A percentile compares a stretch with the other conserved stretches of the same genome.
phyloP scores from a whole-genome alignment of 176 grass and related monocot genomes.

The Aegilops speltoides region DNA sequence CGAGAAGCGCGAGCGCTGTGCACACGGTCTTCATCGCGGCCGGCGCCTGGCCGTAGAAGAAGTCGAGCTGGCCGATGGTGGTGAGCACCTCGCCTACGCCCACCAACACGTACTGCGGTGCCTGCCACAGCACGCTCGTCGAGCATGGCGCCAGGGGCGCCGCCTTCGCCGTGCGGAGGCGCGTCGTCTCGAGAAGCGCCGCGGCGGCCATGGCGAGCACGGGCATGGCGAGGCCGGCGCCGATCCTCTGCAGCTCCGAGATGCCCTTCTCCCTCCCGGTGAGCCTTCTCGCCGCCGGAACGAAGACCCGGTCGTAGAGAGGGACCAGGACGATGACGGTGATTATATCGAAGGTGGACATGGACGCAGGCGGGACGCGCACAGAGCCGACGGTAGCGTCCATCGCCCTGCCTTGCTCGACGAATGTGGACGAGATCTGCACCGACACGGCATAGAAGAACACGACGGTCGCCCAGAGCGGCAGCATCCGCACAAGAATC shows the following conservation, averaged over 20 bases:
- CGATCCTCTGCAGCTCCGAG: slow-evolving; percentile 18
- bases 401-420: slow-evolving; percentile 25
- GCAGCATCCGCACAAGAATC: slow-evolving; percentile 27
- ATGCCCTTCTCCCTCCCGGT: slow-evolving; percentile 10
- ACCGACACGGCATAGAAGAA: slow-evolving; percentile 17
- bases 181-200: not conserved
- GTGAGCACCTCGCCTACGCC: slow-evolving; percentile 42
- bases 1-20: slow-evolving; percentile 46
- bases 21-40: slow-evolving; percentile 56
- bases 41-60: slow-evolving; percentile 64
- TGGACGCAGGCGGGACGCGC: slow-evolving; percentile 7
- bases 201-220: slow-evolving; percentile 25
- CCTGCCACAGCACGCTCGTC: slow-evolving; percentile 27
- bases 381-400: not conserved
- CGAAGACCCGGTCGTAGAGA: slow-evolving; percentile 26
- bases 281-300: not conserved
- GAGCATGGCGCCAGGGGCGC: not conserved
- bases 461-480: slow-evolving; percentile 12
- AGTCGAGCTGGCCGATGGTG: slow-evolving; percentile 44
- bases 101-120: slow-evolving; percentile 33
- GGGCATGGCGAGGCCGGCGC: not conserved
- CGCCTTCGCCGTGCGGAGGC: not conserved
- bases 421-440: slow-evolving; percentile 30
- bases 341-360: slow-evolving; percentile 8
- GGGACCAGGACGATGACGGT: slow-evolving; percentile 17